A percentile compares a stretch with the other conserved stretches of the same genome.
phyloP scores from a whole-genome alignment of 2,329 filamentous ascomycete species.

The Emmonsiellopsis sp. region DNA sequence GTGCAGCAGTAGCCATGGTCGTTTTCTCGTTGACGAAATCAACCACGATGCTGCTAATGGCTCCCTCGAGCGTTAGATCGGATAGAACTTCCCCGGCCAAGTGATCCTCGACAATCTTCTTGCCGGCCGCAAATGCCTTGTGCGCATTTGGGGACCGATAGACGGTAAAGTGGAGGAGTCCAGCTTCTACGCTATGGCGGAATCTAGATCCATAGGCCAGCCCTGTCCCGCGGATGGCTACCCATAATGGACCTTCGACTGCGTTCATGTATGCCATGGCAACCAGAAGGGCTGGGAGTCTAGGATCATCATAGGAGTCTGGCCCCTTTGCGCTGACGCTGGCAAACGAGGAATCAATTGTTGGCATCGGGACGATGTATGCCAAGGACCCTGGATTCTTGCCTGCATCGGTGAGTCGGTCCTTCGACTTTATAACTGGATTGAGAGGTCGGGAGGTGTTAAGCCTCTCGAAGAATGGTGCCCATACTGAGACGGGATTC shows the following conservation, averaged over 20 bases:
- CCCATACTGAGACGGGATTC: constrained; percentile 72
- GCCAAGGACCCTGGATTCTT: constrained; percentile 63
- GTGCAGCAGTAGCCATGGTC: constrained; percentile 72
- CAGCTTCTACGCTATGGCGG: constrained; percentile 64
- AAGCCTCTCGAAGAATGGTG: constrained; percentile 48
- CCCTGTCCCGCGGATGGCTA: constrained; percentile 81
- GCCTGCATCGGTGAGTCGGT: constrained; percentile 67
- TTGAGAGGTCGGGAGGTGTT: constrained; percentile 48
- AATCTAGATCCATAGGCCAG: constrained; percentile 86
- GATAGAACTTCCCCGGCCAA: constrained; percentile 62
- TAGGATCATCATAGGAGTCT: constrained; percentile 63
- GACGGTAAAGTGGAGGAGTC: constrained; percentile 72
- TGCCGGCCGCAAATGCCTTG: constrained; percentile 73
- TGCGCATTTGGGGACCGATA: constrained; percentile 84
- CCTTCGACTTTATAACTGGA: constrained; percentile 60
- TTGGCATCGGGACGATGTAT: constrained; percentile 79
- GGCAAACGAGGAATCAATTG: constrained; percentile 85
- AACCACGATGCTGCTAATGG: constrained; percentile 81
- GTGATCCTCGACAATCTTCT: constrained; percentile 64
- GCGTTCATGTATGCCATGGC: constrained; percentile 85
- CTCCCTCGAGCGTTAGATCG: constrained; percentile 72
- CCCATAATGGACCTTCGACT: constrained; percentile 90
- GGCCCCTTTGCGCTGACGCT: constrained; percentile 67
- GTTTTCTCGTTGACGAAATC: constrained; percentile 79
- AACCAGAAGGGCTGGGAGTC: constrained; percentile 75